Base-by-base conservation (phyloP, 2,329 filamentous ascomycete species). In the Colletotrichum trifolii region DNA sequence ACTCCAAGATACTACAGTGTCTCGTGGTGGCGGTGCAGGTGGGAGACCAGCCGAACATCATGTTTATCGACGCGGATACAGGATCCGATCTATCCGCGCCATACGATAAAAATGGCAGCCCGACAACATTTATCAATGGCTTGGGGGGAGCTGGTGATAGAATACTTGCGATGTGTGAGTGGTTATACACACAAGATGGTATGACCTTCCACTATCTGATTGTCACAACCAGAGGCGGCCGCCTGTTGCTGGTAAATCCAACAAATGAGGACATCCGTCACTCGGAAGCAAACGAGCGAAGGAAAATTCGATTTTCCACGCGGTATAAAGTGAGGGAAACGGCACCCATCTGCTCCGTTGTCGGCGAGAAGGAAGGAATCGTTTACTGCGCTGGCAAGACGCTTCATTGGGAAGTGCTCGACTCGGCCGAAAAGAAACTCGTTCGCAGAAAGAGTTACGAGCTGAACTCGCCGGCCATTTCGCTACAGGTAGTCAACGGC, bases 191-290 rank as follows among this genome's bases (percentile, higher is more conserved):
- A 38, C 85, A 86, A 60, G 81, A 86, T 42, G 81, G 80, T n/a
- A 86, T 84, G 60, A 82, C 77, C 0, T 91, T 89, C 74, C 82
- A 85, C 2, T 90, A 88, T 71, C 79, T 93, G 38, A 81, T 92
- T 12, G 82, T 91, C 10, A 82, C 85, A 4, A 87, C 86, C 0
- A 81, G 80, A 38, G 76, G 77, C 9, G 87, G 88, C 1, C 79
- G 82, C 6, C 76, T 91, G 11, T 71, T 89, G 17, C 81, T 91
- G 8, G 80, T 89, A 61, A 68, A 36, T 53, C 72, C 38, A 65
- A 68, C 17, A 50, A 57, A 6, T 43, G 49, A 13, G 68, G 68
- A 49, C 67, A 67, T 53, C 59, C 64, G 50, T 25, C 63, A 58
- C 10, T 15, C 54, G 33, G 47, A 74, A 66, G 54, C 73, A 73